Percentiles rank a stretch among this genome's conserved stretches.
Evolutionary conservation across 768 basidiomycete species (phyloP).

Genomic region (Asterophora parasitica): DNA sequence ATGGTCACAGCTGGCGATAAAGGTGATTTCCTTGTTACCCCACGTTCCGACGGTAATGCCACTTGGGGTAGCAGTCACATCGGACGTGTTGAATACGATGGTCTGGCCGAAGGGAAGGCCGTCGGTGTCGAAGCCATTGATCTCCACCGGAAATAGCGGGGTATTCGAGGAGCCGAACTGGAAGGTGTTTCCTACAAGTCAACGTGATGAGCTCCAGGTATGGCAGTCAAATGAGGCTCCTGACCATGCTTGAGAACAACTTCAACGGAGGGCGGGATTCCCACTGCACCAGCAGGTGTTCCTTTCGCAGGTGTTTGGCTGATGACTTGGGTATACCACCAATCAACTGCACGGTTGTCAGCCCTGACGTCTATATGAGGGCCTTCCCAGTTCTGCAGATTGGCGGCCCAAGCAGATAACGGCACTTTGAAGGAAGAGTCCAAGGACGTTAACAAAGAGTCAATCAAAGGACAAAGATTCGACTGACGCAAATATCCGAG

Average conservation of each 20-base stretch:
- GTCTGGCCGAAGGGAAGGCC: conserved; percentile 11
- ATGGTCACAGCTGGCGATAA: conserved; percentile 1
- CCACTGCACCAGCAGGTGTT: background rate
- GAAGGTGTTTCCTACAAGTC: conserved; percentile 14
- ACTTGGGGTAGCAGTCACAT: background rate
- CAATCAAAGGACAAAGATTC: background rate
- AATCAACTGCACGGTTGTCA: conserved; percentile 13
- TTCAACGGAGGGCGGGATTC: conserved; percentile 14
- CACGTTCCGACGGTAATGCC: conserved; percentile 9
- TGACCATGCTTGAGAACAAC: conserved; percentile 14
- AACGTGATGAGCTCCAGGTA: background rate
- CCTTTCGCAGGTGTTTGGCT: conserved; percentile 8
- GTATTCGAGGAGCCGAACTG: conserved; percentile 10
- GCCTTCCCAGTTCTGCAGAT: conserved; percentile 12
- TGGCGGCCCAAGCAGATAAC: conserved; percentile 12
- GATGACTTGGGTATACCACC: conserved; percentile 16
- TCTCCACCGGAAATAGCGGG: conserved; percentile 10
- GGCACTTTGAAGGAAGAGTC: too few relatives aligned
- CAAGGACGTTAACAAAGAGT: too few relatives aligned
- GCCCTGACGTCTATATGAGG: conserved; percentile 11
- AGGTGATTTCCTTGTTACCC: conserved; percentile 11
- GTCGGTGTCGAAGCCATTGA: conserved; percentile 13
- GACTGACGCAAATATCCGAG: conserved; percentile 9
- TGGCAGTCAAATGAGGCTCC: too few relatives aligned
- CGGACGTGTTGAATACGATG: conserved; percentile 9